Percentiles rank a stretch among this genome's conserved stretches.
These are phyloP conservation scores for Kodamaea nitidulidarum DNA, from an alignment of 805 yeast genomes.

Conservation along the genomic window DNA sequence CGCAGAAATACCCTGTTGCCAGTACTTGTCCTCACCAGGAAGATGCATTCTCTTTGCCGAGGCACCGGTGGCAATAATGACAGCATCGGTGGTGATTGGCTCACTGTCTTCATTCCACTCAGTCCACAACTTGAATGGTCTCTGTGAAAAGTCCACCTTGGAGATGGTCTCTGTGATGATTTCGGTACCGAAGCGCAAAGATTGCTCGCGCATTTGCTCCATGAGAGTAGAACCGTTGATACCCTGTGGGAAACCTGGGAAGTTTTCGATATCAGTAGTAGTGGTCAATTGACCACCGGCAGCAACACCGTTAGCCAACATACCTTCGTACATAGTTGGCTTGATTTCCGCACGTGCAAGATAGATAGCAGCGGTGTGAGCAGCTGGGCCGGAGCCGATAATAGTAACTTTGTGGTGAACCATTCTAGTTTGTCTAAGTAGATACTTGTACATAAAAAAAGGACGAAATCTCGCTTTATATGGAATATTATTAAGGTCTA, in stretches of 20 bases:
- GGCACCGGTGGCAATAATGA: conserved; percentile 96
- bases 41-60: conserved; percentile 90
- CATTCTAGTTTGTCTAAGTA: conserved; percentile 43
- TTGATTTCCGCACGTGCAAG: conserved; percentile 93
- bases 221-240: conserved; percentile 82
- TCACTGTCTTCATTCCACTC: conserved; percentile 91
- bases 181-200: conserved; percentile 83
- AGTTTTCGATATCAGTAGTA: conserved; percentile 97
- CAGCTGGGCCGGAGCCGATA: conserved; percentile 98
- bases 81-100: conserved; percentile 89
- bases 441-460: conserved; percentile 1
- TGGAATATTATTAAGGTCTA: no score
- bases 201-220: conserved; percentile 92
- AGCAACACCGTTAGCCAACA: conserved; percentile 96
- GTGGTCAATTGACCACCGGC: conserved; percentile 99
- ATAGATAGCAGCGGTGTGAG: conserved; percentile 98
- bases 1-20: conserved; percentile 99
- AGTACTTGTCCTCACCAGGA: conserved; percentile 96
- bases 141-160: conserved; percentile 80
- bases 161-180: conserved; percentile 93
- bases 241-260: conserved; percentile 98
- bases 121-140: conserved; percentile 96
- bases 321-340: conserved; percentile 92
- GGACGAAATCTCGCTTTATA: no score
- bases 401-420: conserved; percentile 81